Evolutionary conservation across 2,329 filamentous ascomycete genomes (phyloP), one percentile per base, ranked within the genome.

Genomic region (Emergomyces orientalis): DNA sequence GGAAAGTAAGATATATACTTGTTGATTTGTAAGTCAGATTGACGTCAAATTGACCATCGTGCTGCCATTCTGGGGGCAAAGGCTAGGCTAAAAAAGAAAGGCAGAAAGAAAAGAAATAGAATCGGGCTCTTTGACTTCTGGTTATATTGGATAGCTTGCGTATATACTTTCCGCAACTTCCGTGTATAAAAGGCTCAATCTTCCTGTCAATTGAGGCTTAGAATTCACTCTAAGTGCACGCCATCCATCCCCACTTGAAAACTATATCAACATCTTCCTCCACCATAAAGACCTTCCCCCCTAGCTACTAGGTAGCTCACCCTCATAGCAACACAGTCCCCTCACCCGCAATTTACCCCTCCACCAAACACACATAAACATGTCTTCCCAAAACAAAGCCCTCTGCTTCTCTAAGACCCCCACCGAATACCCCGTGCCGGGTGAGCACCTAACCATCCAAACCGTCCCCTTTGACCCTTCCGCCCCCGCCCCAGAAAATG

Each of bases 321-420:
- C 22, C 4, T 13, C 7, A 9, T 13, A 49, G 22, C 19, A 13
- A 49, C 47, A 6, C 47, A 1, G 4, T 22, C 8, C 45, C 8
- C 22, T 45, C 41, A 45, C 25, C 39, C n/a, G 19, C 34, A 34
- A 59, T 5, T 13, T 19, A 1, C 41, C 43, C 45, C 43, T 17
- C 32, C 30, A 27, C 43, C 45, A 54, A 32, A 32, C 27, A 49
- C 22, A 22, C 27, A 27, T n/a, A 51, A 14, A 47, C 3, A 51
- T 65, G 66, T 57, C 54, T 22, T n/a, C 64, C 39, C 63, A 83
- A 65, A 94, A 92, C 84, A 91, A 90, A 79, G 84, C 81, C 47
- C 77, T 94, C 70, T 80, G 91, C 74, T 93, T 87, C 82, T 90
- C 88, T 72, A 78, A 85, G 68, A 69, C 87, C 65, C 90, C 90